phyloP scores from a whole-genome alignment of 2,329 filamentous ascomycete genomes.

The Pseudocercospora vitis region DNA sequence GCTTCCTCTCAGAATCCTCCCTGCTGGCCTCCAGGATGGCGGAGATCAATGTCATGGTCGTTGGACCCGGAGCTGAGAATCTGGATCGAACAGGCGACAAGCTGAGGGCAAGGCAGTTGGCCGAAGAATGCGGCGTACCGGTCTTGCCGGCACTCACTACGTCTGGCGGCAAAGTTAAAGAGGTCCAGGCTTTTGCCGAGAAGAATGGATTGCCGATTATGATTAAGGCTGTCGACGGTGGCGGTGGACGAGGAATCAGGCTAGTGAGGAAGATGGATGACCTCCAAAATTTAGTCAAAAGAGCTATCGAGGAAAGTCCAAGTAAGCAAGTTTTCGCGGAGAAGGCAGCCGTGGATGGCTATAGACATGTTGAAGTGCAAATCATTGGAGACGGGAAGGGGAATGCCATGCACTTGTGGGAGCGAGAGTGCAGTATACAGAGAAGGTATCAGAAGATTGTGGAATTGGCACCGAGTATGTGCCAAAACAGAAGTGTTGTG shows the following conservation, averaged over 20 bases:
- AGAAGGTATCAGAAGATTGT: constrained; percentile 62
- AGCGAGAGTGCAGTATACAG: constrained; percentile 62
- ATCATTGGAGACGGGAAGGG: constrained; percentile 58
- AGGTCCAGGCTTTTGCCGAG: constrained; percentile 59
- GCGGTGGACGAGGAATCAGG: constrained; percentile 61
- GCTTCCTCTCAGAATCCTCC: constrained; percentile 61
- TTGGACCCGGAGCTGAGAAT: constrained; percentile 60
- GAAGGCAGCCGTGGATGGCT: constrained; percentile 62
- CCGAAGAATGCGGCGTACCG: constrained; percentile 54
- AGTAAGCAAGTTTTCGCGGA: constrained; percentile 60
- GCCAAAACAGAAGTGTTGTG: constrained; percentile 49
- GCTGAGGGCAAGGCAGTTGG: constrained; percentile 54
- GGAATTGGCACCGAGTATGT: constrained; percentile 58
- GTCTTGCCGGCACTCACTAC: constrained; percentile 50
- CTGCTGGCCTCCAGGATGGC: constrained; percentile 52
- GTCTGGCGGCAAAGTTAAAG: constrained; percentile 46
- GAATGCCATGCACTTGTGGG: constrained; percentile 57
- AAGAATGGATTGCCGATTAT: constrained; percentile 56
- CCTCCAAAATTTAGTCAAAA: constrained; percentile 49
- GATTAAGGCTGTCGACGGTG: constrained; percentile 65
- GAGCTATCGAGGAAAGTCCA: constrained; percentile 60
- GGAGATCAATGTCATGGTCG: constrained; percentile 50
- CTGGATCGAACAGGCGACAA: constrained; percentile 59
- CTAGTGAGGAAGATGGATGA: constrained; percentile 49
- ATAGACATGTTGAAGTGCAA: constrained; percentile 62